Evolutionary conservation across 495 filamentous ascomycete species (phyloP).

Genomic region (Aspergillus wentii): DNA sequence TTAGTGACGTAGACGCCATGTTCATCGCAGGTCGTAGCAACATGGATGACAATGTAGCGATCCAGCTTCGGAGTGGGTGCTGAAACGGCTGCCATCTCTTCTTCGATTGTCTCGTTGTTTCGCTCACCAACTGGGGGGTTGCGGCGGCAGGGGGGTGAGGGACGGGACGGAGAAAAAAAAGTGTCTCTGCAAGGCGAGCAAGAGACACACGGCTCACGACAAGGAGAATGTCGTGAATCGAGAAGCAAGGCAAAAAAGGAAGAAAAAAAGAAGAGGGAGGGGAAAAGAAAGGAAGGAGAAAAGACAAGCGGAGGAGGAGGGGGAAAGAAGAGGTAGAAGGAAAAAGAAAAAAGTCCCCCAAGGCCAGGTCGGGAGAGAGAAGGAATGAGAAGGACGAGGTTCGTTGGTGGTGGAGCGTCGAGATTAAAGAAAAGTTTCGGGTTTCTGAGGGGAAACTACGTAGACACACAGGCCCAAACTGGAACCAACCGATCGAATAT

Average conservation of each 20-base stretch:
- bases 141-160: conserved; percentile 10
- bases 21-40: conserved; percentile 97
- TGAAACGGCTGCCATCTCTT: conserved; percentile 46
- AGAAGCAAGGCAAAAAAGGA: conserved; percentile 4
- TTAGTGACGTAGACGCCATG: conserved; percentile 99
- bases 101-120: conserved; percentile 21
- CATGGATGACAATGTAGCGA: conserved; percentile 95
- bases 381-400: conserved; percentile 3
- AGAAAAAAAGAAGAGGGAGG: conserved; percentile 13
- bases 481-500: too few species aligned
- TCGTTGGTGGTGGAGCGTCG: conserved; percentile 26
- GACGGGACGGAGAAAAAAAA: conserved; percentile 18
- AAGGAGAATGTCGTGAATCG: conserved; percentile 1
- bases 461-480: too few species aligned
- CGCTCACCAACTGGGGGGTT: conserved; percentile 1
- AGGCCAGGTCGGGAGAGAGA: conserved; percentile 7
- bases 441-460: conserved; percentile 24
- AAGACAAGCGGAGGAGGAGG: conserved; percentile 1
- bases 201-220: conserved; percentile 33
- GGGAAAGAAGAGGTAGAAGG: conserved; percentile 8
- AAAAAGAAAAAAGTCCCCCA: conserved; percentile 11
- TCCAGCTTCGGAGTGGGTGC: conserved; percentile 67
- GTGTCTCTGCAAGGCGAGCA: conserved; percentile 32
- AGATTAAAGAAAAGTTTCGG: conserved; percentile 35
- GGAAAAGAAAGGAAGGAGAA: conserved; percentile 18